Evolutionary conservation across 306 rosid genomes (phyloP), one percentile per base, ranked within the genome.

Genomic region (Quercus dentata): DNA sequence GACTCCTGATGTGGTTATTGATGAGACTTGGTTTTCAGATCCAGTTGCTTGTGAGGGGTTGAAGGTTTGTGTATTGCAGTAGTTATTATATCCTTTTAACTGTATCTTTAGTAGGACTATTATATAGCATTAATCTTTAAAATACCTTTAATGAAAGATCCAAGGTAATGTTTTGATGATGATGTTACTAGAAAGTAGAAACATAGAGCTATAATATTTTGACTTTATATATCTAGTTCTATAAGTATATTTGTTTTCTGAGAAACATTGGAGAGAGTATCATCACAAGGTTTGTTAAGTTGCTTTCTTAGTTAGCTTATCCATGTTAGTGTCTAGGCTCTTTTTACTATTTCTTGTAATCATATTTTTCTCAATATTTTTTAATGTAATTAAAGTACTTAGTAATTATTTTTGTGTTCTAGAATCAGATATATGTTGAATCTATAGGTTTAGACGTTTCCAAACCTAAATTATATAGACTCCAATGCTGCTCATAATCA

Each of bases 21-120:
- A 84, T 28, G 82, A 84, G 77, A 80, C 87, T 27, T 84, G 84
- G 84, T 73, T 56, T 69, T 76, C 77, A 0, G 56, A 76, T 76
- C 79, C 76, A 18, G 55, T 10, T 38, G 0, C 67, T 13, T 74
- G 79, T 76, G 41, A 76, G 79, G 65, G 80, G 9, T 11, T 41
- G 27, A 67, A 80, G 76, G 87, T 84, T 31, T 46, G 57, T 25
- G 57, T 31, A 68, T 27, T 56, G 12, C 19, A 33, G 15, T 20
- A 5, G 10, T 13, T 33, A 4, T 54, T n/a, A 8, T 38, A 27
- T 4, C 15, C 2, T 61, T 7, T 21, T 30, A 2, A 4, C 4
- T 2, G 49, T 2, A 35, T 28, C 21, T 30, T 30, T 30, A 64
- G 0, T 6, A 38, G 19, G 44, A 31, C 41, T 64, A 19, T 20